A percentile compares a stretch with the other conserved stretches of the same genome.
Evolutionary conservation across 768 basidiomycete species (phyloP).

Genomic region (Stropharia rugosoannulata): DNA sequence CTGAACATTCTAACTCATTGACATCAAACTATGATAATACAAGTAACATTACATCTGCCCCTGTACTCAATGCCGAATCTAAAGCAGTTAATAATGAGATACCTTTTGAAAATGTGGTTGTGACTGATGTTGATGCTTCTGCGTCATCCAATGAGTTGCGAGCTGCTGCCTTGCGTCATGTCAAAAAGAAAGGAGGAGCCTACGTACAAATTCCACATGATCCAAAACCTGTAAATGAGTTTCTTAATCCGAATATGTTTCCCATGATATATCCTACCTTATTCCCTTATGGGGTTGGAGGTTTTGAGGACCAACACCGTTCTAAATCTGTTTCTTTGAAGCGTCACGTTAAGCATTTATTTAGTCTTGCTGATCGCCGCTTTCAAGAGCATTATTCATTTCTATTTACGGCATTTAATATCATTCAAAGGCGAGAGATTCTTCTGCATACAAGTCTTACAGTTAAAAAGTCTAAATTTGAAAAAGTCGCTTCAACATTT

Average conservation of each 20-base stretch:
- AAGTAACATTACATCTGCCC: background rate
- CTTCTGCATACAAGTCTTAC: constrained; percentile 31
- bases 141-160: constrained; percentile 24
- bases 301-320: constrained; percentile 31
- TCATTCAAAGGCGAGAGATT: constrained; percentile 31
- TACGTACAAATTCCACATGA: constrained; percentile 30
- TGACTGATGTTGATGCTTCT: constrained; percentile 29
- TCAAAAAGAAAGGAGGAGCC: constrained; percentile 24
- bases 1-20: too few relatives aligned
- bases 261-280: constrained; percentile 41
- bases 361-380: constrained; percentile 24
- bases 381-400: constrained; percentile 41
- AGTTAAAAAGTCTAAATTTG: constrained; percentile 24
- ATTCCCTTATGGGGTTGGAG: constrained; percentile 35
- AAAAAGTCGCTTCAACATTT: constrained; percentile 22
- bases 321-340: constrained; percentile 25
- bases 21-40: too few relatives aligned
- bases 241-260: constrained; percentile 34
- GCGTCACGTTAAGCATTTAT: constrained; percentile 31
- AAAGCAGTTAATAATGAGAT: too few relatives aligned
- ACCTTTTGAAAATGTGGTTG: constrained; percentile 22
- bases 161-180: constrained; percentile 32
- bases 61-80: too few relatives aligned
- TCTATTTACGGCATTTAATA: constrained; percentile 39
- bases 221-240: constrained; percentile 30